Conservation (phyloP, 2,329 filamentous ascomycete species). For the Phyllosticta citribraziliensis region DNA sequence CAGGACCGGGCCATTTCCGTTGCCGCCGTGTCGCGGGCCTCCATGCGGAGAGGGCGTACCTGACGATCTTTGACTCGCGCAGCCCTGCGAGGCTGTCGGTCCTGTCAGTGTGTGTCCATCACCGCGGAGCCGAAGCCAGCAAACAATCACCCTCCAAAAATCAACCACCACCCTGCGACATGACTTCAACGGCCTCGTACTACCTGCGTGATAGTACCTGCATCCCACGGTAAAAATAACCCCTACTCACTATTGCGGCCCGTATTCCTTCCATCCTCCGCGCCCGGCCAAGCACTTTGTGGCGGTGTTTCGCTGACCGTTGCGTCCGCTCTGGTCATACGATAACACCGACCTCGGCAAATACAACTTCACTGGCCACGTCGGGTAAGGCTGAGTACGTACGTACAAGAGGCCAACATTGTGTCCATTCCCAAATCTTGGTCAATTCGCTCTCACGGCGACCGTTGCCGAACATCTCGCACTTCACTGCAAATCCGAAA, state of each 20-base stretch:
- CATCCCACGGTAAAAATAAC: not conserved
- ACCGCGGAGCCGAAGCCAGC: no score
- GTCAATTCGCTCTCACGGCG: no score
- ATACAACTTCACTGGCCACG: not conserved
- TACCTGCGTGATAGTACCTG: not conserved
- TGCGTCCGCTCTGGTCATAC: not conserved
- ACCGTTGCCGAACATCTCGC: no score
- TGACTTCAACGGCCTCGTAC: not conserved
- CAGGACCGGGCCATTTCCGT: not conserved
- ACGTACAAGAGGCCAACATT: not conserved
- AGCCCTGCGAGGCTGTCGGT: not conserved
- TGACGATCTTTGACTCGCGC: not conserved
- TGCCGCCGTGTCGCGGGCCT: not conserved
- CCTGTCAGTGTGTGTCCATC: not conserved
- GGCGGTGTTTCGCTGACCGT: not conserved
- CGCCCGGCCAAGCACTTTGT: not conserved
- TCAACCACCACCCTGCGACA: not conserved
- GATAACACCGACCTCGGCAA: not conserved
- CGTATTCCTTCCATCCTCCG: not conserved
- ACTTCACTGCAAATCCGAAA: no score
- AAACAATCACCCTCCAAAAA: not conserved
- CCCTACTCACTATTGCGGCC: not conserved
- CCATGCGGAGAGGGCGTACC: not conserved
- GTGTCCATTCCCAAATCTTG: not conserved
- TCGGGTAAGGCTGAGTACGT: not conserved